Base-by-base conservation (phyloP, 1,284 basidiomycete species). In the Trametes sp. region DNA sequence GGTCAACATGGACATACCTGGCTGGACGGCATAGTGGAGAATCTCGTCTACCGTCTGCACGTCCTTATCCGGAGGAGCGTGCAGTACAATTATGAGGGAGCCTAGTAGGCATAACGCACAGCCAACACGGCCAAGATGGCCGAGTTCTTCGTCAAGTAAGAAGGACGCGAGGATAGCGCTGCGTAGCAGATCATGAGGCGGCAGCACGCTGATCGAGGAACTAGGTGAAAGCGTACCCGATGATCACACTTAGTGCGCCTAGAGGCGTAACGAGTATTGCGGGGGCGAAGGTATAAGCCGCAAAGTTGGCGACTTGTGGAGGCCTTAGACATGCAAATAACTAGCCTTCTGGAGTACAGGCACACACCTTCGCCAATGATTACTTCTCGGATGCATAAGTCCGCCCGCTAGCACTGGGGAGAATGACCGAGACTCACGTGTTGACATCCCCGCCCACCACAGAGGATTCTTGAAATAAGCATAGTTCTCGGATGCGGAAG, bases 361-460 rank as follows among this genome's bases (percentile, higher is more conserved):
- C 35, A 65, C 79, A 70, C 70, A 96, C 95, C 78, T 90, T 98
- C 96, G 59, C 96, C 96, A 33, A 96, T 74, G 38, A 96, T 83
- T 86, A 98, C 95, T 96, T 71, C 1, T 33, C 28, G 14, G 4
- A 36, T 23, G 44, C 35, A n/a, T 63, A n/a, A 63, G 62, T 66
- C 54, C 28, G 45, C 24, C 23, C 21, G 21, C 45, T 28, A 21
- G 57, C 31, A 62, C 14, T 49, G 31, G 14, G 48, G 31, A 59
- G 53, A 33, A 53, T 16, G 24, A 36, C 28, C 5, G 42, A n/a
- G 41, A 89, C 95, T 80, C 77, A 98, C 96, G 86, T 19, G 94
- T 97, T 35, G 88, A 83, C 84, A 98, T 98, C 50, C 97, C 97
- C 4, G 92, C 92, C 98, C 97, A 99, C 97, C 98, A 99, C 71